A percentile compares a stretch with the other conserved stretches of the same genome.
Evolutionary conservation across 129 eudicot species (phyloP).

Genomic region (Chrysanthemum makinoi): DNA sequence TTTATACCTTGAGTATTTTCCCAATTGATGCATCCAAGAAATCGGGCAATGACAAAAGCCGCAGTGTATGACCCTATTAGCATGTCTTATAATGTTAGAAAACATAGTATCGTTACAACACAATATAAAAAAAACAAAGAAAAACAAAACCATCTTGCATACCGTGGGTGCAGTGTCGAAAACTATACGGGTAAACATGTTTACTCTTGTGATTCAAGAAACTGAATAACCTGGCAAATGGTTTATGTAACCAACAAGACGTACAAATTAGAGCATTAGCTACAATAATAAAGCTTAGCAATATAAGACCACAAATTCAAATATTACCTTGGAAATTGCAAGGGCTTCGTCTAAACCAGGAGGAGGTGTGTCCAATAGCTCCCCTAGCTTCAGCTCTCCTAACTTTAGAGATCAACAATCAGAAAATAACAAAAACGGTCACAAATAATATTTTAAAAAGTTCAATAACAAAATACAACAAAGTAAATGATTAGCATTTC

Average conservation of each 20-base stretch:
- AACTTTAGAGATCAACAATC: constrained; percentile 39
- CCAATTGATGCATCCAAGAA: constrained; percentile 95
- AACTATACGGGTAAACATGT: constrained; percentile 74
- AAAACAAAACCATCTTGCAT: constrained; percentile 2
- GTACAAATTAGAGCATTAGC: not conserved
- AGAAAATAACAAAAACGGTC: not conserved
- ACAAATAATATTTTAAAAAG: too few species aligned
- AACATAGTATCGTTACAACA: constrained; percentile 10
- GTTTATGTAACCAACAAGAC: constrained; percentile 18
- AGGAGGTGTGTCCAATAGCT: constrained; percentile 96
- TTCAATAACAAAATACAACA: not conserved
- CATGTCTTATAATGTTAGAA: constrained; percentile 24
- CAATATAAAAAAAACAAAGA: not conserved
- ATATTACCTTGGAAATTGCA: constrained; percentile 13
- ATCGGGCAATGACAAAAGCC: constrained; percentile 93
- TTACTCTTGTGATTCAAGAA: constrained; percentile 80
- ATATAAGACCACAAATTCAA: not conserved
- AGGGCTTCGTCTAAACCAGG: constrained; percentile 43
- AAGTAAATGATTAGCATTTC: not conserved
- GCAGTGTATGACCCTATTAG: constrained; percentile 85
- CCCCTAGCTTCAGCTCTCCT: constrained; percentile 95
- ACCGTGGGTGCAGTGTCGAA: constrained; percentile 97
- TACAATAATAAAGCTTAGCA: not conserved
- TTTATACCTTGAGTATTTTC: constrained; percentile 76
- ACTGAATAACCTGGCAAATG: constrained; percentile 75